Conservation (phyloP, 768 basidiomycete genomes). For the Suillus discolor region DNA sequence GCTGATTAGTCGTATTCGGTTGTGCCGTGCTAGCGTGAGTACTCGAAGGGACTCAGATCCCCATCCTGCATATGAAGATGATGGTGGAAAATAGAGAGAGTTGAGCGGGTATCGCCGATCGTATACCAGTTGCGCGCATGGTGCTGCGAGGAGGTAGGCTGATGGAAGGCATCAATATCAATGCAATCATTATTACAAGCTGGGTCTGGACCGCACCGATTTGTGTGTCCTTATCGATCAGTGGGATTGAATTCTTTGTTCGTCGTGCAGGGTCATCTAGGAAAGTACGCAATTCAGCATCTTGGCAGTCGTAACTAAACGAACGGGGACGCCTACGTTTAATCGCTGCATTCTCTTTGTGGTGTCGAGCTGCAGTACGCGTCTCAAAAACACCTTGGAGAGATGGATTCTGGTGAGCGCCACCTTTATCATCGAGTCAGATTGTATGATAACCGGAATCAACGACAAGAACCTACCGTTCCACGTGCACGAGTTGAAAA, state of each 20-base stretch:
- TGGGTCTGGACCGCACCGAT: not conserved
- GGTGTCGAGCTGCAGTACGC: conserved; percentile 4
- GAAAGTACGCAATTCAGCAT: not conserved
- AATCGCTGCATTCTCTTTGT: conserved; percentile 6
- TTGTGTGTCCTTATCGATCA: not conserved
- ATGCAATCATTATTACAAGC: not conserved
- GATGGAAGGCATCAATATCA: not conserved
- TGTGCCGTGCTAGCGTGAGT: not conserved
- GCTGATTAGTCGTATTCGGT: conserved; percentile 12
- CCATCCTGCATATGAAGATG: not conserved
- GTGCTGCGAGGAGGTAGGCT: conserved; percentile 2
- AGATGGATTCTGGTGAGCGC: not conserved
- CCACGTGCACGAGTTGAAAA: not conserved
- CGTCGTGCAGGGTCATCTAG: not conserved
- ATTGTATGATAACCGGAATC: not conserved
- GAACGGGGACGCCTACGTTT: not conserved
- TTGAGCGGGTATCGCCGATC: conserved; percentile 7
- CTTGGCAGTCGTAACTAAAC: not conserved
- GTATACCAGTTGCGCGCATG: conserved; percentile 7
- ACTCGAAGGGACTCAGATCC: conserved; percentile 1
- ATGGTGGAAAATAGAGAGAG: conserved; percentile 1
- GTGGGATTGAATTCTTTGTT: not conserved
- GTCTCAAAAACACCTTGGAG: not conserved
- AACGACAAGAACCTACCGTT: not conserved
- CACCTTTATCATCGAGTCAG: not conserved